Evolutionary conservation across 2,329 filamentous ascomycete species (phyloP).

Genomic region (Cordyceps cicadae): DNA sequence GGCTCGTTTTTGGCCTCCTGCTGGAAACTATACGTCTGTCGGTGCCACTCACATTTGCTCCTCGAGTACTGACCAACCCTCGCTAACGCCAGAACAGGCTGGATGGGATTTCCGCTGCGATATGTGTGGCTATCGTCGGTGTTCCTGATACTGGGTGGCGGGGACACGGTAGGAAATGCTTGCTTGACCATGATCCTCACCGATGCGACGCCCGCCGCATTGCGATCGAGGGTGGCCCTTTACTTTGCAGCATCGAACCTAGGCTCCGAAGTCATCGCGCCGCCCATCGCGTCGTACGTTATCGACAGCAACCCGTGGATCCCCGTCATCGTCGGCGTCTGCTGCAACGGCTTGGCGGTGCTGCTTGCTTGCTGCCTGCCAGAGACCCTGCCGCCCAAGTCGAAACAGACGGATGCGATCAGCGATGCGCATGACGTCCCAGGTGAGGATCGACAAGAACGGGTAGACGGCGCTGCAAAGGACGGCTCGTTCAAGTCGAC

Average conservation of each 20-base stretch:
- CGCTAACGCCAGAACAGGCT: neutral
- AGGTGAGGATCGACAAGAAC: neutral
- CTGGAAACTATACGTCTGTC: constrained; percentile 7
- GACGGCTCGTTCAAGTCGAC: neutral
- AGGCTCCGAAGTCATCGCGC: constrained; percentile 32
- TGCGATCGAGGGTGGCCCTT: constrained; percentile 45
- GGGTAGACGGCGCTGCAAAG: neutral
- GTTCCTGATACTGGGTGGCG: constrained; percentile 7
- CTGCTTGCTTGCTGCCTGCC: neutral
- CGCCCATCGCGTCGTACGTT: constrained; percentile 8
- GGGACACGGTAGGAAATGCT: neutral
- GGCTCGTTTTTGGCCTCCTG: neutral
- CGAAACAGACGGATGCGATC: neutral
- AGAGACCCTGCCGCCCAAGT: neutral
- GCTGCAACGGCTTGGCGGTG: neutral
- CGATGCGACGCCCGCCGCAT: neutral
- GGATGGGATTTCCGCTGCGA: constrained; percentile 6
- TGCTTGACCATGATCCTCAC: constrained; percentile 10
- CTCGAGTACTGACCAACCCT: neutral
- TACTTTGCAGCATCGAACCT: constrained; percentile 83
- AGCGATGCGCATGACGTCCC: too few species aligned
- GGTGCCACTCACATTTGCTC: neutral
- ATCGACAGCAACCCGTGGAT: constrained; percentile 10
- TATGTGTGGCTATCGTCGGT: constrained; percentile 4
- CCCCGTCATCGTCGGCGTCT: constrained; percentile 1